phyloP scores from a whole-genome alignment of 306 rosid species.

The Crataegus laevigata region DNA sequence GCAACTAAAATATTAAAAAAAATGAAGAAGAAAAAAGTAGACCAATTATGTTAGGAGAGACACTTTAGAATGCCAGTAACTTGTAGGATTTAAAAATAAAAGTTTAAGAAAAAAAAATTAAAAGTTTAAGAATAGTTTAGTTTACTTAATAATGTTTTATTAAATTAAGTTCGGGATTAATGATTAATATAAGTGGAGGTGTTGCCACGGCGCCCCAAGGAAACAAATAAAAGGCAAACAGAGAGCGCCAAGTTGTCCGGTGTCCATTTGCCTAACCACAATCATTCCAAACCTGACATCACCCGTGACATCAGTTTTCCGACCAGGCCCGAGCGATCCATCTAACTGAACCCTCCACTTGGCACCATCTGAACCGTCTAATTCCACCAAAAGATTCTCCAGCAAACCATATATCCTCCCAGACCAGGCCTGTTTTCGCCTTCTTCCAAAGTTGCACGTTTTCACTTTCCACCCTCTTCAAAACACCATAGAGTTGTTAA shows the following conservation, averaged over 20 bases:
- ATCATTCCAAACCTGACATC: constrained; percentile 43
- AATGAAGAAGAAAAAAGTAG: neutral
- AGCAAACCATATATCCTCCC: constrained; percentile 20
- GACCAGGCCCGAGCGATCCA: constrained; percentile 37
- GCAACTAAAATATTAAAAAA: neutral
- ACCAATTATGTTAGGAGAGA: neutral
- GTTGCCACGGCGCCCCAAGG: constrained; percentile 16
- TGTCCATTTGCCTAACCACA: constrained; percentile 35
- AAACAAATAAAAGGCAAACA: constrained; percentile 16
- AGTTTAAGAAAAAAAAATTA: neutral
- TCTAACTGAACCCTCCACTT: constrained; percentile 27
- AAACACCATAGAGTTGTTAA: neutral
- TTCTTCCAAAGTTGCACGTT: constrained; percentile 1
- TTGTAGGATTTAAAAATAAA: neutral
- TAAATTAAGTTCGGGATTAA: neutral
- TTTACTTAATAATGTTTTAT: too few species aligned
- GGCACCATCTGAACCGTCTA: constrained; percentile 29
- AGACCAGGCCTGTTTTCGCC: neutral
- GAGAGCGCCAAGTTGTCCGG: constrained; percentile 16
- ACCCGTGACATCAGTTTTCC: constrained; percentile 48
- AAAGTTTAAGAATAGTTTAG: neutral
- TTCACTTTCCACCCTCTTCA: neutral
- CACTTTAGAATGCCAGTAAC: neutral
- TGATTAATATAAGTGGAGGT: neutral
- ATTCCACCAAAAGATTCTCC: neutral